Evolutionary conservation across 2,329 filamentous ascomycete genomes (phyloP).

Genomic region (Metarhizium rileyi): DNA sequence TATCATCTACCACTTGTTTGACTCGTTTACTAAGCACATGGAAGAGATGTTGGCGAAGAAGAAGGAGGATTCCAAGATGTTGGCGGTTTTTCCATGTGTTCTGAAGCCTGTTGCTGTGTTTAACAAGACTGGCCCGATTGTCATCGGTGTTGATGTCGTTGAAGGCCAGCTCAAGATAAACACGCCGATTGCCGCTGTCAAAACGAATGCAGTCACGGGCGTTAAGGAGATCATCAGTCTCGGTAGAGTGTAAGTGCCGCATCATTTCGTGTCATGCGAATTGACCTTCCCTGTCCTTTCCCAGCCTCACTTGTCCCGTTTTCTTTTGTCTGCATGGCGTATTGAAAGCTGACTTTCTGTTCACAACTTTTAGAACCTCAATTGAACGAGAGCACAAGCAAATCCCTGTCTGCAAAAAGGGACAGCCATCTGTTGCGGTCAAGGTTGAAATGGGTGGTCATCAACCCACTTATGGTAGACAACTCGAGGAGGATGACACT

Average conservation of each 20-base stretch:
- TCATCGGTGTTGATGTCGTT: slow-evolving; percentile 89
- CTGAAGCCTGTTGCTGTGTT: slow-evolving; percentile 85
- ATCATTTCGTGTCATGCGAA: no score
- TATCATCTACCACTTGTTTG: slow-evolving; percentile 98
- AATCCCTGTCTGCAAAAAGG: slow-evolving; percentile 84
- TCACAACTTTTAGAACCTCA: slow-evolving; percentile 51
- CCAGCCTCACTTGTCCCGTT: not conserved
- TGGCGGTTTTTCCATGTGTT: slow-evolving; percentile 95
- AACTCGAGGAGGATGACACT: slow-evolving; percentile 82
- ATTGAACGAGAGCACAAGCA: slow-evolving; percentile 98
- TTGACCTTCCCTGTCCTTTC: not conserved
- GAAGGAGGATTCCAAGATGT: slow-evolving; percentile 92
- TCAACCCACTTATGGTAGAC: slow-evolving; percentile 89
- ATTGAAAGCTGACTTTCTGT: not conserved
- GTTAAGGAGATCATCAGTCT: slow-evolving; percentile 75
- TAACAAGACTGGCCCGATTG: slow-evolving; percentile 95
- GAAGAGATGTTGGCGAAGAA: slow-evolving; percentile 75
- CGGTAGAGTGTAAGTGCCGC: slow-evolving; percentile 76
- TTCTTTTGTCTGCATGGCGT: not conserved
- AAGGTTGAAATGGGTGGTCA: slow-evolving; percentile 92
- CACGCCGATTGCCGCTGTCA: slow-evolving; percentile 83
- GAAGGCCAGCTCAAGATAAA: slow-evolving; percentile 80
- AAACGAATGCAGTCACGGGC: slow-evolving; percentile 67
- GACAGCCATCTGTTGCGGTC: slow-evolving; percentile 91
- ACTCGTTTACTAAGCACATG: slow-evolving; percentile 94